phyloP scores from a whole-genome alignment of 495 filamentous ascomycete genomes.

The Penicillium fimorum region DNA sequence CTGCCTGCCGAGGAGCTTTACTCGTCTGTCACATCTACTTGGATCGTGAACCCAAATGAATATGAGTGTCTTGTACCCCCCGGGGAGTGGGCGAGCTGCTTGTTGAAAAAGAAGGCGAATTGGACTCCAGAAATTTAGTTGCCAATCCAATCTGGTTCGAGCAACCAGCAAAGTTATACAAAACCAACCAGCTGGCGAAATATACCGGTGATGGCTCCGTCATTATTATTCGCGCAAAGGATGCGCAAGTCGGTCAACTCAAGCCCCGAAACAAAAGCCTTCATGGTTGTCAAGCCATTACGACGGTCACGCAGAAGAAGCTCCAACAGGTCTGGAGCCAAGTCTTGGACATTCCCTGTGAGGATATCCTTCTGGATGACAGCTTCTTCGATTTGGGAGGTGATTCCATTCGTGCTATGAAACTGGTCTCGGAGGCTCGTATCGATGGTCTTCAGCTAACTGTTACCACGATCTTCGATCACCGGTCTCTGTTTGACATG shows the following conservation, averaged over 20 bases:
- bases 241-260: background rate
- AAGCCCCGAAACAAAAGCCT: background rate
- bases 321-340: conserved; percentile 3
- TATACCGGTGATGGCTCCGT: conserved; percentile 2
- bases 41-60: conserved; percentile 42
- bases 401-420: conserved; percentile 8
- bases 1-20: conserved; percentile 22
- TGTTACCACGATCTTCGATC: conserved; percentile 2
- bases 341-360: background rate
- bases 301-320: conserved; percentile 1
- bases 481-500: conserved; percentile 1
- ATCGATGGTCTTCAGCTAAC: conserved; percentile 1
- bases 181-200: conserved; percentile 1
- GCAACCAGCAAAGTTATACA: conserved; percentile 20
- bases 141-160: background rate
- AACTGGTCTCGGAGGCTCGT: conserved; percentile 6
- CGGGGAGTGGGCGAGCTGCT: conserved; percentile 43
- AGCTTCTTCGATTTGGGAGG: conserved; percentile 6
- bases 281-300: background rate
- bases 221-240: conserved; percentile 5
- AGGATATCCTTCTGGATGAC: conserved; percentile 4
- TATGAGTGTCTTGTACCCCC: conserved; percentile 30
- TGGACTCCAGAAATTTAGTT: background rate
- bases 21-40: conserved; percentile 15
- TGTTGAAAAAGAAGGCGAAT: conserved; percentile 7